Base-by-base conservation (phyloP, 1,284 basidiomycete genomes). In the Microbotryum intermedium region DNA sequence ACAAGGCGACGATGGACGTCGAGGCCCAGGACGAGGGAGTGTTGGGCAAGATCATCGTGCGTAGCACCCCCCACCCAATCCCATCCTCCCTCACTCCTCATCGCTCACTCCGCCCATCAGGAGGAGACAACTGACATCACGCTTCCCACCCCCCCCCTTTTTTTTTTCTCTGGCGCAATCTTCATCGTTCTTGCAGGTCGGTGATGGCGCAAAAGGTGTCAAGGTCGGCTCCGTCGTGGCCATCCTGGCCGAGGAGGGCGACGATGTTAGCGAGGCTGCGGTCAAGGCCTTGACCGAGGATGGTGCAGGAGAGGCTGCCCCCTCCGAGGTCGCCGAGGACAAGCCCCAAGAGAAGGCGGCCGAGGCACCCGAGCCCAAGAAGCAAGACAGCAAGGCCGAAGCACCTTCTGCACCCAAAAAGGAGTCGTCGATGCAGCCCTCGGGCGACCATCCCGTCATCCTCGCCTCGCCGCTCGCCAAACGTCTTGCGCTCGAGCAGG, bases 1-100 rank as follows among this genome's bases (percentile, higher is more conserved):
- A 97, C 84, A 97, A 97, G 82, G 94, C 94, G 20, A 94, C 91
- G 47, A 98, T 98, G 77, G 94, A 98, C 77, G 94, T 98, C 28
- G 94, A 98, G 77, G 91, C 94, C 18, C 91, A 92, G 77, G 94
- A 98, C 53, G 93, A 97, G 70, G 94, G 94, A 73, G 78, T 97
- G 64, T 79, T 98, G 62, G 93, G 88, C 57, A 97, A 97, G 82
- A 95, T 97, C 66, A 64, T 97, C 65, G 90, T 91, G 68, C 62
- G 83, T 75, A 21, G 11, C 10, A 6, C 34, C 34, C 11, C 34
- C 34, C 34, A 39, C 23, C 6, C 23, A 28, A 21, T 30, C 57
- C 87, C 67, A 83, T 89, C 60, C 34, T 39, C 34, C 34, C 13
- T 39, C 34, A 16, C 34, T 39, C 13, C 85, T 83, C 75, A 58